A percentile compares a stretch with the other conserved stretches of the same genome.
phyloP scores from a whole-genome alignment of 2,329 filamentous ascomycete species.

The Lecanicillium sp. region DNA sequence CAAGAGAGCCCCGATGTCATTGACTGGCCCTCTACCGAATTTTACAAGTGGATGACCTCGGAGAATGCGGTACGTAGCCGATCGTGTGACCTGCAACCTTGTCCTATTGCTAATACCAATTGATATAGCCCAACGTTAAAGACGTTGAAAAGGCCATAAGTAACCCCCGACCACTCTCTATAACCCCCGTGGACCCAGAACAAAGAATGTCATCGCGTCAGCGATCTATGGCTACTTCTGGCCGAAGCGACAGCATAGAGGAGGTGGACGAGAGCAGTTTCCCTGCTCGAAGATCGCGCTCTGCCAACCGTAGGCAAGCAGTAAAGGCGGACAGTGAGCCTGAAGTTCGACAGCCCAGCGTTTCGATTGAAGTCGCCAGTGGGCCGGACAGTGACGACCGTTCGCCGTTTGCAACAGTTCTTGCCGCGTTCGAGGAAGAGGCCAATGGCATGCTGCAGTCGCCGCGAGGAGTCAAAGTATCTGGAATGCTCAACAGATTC shows the following conservation, averaged over 20 bases:
- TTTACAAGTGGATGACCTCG: slow-evolving; percentile 40
- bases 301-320: too few species aligned
- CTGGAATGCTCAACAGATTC: slow-evolving; percentile 18
- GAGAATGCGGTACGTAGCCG: slow-evolving; percentile 30
- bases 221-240: too few species aligned
- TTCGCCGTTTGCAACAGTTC: slow-evolving; percentile 3
- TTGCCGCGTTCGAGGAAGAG: not conserved
- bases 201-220: too few species aligned
- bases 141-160: slow-evolving; percentile 14
- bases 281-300: not conserved
- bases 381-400: not conserved
- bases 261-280: slow-evolving; percentile 4
- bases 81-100: too few species aligned
- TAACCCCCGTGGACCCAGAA: slow-evolving; percentile 10
- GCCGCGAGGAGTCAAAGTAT: slow-evolving; percentile 16
- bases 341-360: not conserved
- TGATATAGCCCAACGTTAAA: slow-evolving; percentile 17
- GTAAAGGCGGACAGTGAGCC: not conserved
- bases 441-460: not conserved
- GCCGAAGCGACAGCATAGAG: slow-evolving; percentile 10
- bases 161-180: slow-evolving; percentile 14
- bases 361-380: not conserved
- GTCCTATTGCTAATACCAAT: too few species aligned
- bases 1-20: slow-evolving; percentile 25
- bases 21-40: slow-evolving; percentile 36